Percentiles rank a stretch among this genome's conserved stretches.
Evolutionary conservation across 768 basidiomycete species (phyloP).

Genomic region (Lentinula raphanica): DNA sequence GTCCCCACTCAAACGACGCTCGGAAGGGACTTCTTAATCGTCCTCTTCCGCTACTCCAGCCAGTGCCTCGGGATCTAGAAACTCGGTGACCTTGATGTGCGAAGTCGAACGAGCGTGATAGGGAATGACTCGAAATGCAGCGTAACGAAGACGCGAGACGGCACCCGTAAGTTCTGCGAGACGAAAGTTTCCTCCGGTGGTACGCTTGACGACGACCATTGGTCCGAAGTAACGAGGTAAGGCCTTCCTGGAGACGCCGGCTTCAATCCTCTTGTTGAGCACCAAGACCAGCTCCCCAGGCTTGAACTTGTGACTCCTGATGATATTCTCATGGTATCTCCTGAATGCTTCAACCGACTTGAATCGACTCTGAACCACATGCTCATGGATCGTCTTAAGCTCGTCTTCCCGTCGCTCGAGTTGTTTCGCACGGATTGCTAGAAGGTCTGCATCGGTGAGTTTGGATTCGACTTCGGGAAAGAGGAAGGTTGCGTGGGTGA

Average conservation of each 20-base stretch:
- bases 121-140: conserved; percentile 4
- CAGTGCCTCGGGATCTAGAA: too few relatives aligned
- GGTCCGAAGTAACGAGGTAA: not conserved
- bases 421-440: too few relatives aligned
- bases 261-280: conserved; percentile 26
- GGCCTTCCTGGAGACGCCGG: not conserved
- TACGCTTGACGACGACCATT: not conserved
- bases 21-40: too few relatives aligned
- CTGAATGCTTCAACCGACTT: conserved; percentile 14
- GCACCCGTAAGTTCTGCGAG: not conserved
- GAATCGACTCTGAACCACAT: conserved; percentile 11
- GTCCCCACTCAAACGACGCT: too few relatives aligned
- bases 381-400: conserved; percentile 9
- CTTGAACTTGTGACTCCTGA: conserved; percentile 5
- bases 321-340: conserved; percentile 14
- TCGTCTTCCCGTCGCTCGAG: conserved; percentile 12
- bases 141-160: not conserved
- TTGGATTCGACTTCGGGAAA: too few relatives aligned
- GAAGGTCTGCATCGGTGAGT: too few relatives aligned
- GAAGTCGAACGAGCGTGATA: conserved; percentile 8
- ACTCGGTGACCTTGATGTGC: too few relatives aligned
- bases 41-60: too few relatives aligned
- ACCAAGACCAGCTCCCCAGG: too few relatives aligned
- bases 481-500: too few relatives aligned
- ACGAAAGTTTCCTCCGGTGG: not conserved